phyloP scores from a whole-genome alignment of 2,329 filamentous ascomycete species.

The Annulohypoxylon truncatum region DNA sequence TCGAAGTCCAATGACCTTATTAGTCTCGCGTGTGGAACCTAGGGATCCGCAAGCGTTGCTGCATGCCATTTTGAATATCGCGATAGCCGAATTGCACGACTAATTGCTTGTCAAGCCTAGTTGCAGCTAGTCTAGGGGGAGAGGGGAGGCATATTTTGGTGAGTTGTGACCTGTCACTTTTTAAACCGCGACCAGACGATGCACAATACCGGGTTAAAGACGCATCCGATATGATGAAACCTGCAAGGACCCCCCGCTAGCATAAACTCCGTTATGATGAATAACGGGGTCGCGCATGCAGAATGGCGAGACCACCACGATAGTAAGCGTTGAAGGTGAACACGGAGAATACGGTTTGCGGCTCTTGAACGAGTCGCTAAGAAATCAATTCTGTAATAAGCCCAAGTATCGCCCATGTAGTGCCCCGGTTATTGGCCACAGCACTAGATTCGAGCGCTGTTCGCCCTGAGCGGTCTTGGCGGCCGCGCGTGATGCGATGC shows the following conservation, averaged over 20 bases:
- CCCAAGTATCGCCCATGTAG: slow-evolving; percentile 4
- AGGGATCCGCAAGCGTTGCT: slow-evolving; percentile 34
- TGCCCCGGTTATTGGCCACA: slow-evolving; percentile 2
- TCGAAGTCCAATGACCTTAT: slow-evolving; percentile 34
- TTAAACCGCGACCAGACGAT: slow-evolving; percentile 30
- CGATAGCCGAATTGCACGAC: slow-evolving; percentile 41
- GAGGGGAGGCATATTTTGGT: slow-evolving; percentile 13
- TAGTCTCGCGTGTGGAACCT: slow-evolving; percentile 27
- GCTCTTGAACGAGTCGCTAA: slow-evolving; percentile 27
- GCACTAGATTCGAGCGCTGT: slow-evolving; percentile 17
- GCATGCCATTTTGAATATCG: slow-evolving; percentile 39
- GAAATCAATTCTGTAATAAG: slow-evolving; percentile 20
- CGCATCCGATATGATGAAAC: slow-evolving; percentile 38
- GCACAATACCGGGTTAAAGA: slow-evolving; percentile 40
- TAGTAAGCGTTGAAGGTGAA: slow-evolving; percentile 26
- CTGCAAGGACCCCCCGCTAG: slow-evolving; percentile 42
- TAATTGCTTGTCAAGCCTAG: slow-evolving; percentile 32
- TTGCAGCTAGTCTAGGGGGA: slow-evolving; percentile 25
- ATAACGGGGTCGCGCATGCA: slow-evolving; percentile 40
- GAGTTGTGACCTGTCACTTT: slow-evolving; percentile 39
- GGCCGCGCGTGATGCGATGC: slow-evolving; percentile 11
- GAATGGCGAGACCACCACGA: slow-evolving; percentile 37
- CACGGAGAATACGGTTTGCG: slow-evolving; percentile 21
- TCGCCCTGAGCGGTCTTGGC: slow-evolving; percentile 1
- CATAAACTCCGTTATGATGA: slow-evolving; percentile 41